These are phyloP conservation scores for Parastagonospora nodorum DNA, from an alignment of 2,329 filamentous ascomycete species.

Conservation along the genomic window DNA sequence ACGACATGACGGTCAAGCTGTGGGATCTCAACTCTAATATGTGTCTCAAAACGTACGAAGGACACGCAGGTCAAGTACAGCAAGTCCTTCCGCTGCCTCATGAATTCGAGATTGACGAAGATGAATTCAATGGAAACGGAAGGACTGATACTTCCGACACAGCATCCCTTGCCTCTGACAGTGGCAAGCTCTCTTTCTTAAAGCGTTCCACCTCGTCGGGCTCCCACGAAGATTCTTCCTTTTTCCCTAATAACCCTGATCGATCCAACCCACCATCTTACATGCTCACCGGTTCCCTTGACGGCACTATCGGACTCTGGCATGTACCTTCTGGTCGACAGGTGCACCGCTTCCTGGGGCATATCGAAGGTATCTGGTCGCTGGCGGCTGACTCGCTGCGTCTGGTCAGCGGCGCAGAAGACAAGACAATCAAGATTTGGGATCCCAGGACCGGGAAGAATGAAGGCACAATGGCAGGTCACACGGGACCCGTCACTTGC, in stretches of 20 bases:
- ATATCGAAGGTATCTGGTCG: slow-evolving; percentile 95
- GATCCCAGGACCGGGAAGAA: slow-evolving; percentile 89
- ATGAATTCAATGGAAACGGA: slow-evolving; percentile 57
- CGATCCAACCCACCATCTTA: slow-evolving; percentile 82
- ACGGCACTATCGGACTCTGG: slow-evolving; percentile 92
- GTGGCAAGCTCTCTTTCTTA: slow-evolving; percentile 4
- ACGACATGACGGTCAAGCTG: slow-evolving; percentile 87
- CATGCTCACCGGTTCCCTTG: slow-evolving; percentile 90
- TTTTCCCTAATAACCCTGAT: slow-evolving; percentile 65
- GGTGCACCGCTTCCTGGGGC: slow-evolving; percentile 91
- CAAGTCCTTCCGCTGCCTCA: slow-evolving; percentile 82
- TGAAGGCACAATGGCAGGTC: slow-evolving; percentile 89
- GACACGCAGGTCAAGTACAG: slow-evolving; percentile 94
- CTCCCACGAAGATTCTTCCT: slow-evolving; percentile 32
- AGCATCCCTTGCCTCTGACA: slow-evolving; percentile 42
- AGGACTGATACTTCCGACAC: slow-evolving; percentile 59
- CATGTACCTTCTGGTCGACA: slow-evolving; percentile 81
- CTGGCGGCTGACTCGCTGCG: slow-evolving; percentile 86
- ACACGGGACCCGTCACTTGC: slow-evolving; percentile 89
- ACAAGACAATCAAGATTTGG: slow-evolving; percentile 96
- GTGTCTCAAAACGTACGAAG: slow-evolving; percentile 78
- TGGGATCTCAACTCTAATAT: slow-evolving; percentile 89
- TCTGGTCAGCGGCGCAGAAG: slow-evolving; percentile 87
- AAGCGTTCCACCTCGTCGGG: slow-evolving; percentile 11
- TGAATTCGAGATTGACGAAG: slow-evolving; percentile 88